A percentile compares a stretch with the other conserved stretches of the same genome.
These are phyloP conservation scores for Cyclotella atomus DNA, from an alignment of 108 stramenopile genomes.

Conservation along the genomic window DNA sequence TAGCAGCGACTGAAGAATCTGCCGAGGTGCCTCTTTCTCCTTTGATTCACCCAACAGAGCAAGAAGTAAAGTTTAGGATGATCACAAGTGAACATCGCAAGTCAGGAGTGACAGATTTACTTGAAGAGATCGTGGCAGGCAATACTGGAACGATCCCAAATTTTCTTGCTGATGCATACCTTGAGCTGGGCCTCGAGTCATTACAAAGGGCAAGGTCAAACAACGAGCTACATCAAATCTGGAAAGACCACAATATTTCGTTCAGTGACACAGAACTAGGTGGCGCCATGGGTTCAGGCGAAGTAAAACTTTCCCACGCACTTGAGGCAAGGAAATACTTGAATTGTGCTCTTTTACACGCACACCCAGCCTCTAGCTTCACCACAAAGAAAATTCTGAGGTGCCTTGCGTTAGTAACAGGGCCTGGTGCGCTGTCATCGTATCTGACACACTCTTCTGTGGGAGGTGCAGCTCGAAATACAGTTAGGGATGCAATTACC, in stretches of 20 bases:
- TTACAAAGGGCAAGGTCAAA: constrained; percentile 37
- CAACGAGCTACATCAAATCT: constrained; percentile 51
- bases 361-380: constrained; percentile 43
- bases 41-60: background rate
- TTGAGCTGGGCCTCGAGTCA: constrained; percentile 53
- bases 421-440: constrained; percentile 39
- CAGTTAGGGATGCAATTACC: constrained; percentile 18
- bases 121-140: constrained; percentile 13
- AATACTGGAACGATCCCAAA: background rate
- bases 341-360: constrained; percentile 10
- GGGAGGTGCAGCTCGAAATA: constrained; percentile 36
- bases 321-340: constrained; percentile 43
- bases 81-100: background rate
- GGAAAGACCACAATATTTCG: constrained; percentile 39
- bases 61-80: constrained; percentile 30
- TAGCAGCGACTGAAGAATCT: background rate
- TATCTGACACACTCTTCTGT: constrained; percentile 49
- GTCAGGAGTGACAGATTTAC: background rate
- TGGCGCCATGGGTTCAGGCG: background rate
- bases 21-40: background rate
- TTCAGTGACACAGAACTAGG: background rate
- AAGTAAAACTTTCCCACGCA: background rate
- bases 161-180: constrained; percentile 59
- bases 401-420: constrained; percentile 66
- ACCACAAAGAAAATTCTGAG: constrained; percentile 64